Percentiles rank a stretch among this genome's conserved stretches.
Evolutionary conservation across 768 basidiomycete genomes (phyloP).

Genomic region (Amanita muscaria): DNA sequence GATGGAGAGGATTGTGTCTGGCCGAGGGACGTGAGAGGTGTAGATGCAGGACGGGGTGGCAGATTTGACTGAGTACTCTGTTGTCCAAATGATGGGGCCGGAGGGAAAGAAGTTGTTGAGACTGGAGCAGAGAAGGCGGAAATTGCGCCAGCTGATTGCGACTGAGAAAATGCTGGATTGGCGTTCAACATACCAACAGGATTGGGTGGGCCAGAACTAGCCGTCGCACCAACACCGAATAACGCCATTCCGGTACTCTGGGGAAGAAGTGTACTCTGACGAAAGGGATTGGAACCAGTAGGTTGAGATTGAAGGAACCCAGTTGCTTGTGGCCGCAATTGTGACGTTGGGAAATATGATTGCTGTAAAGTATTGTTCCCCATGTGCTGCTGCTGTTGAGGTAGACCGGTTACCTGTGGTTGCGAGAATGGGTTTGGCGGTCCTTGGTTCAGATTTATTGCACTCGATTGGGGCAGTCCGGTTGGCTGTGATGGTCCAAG

Average conservation of each 20-base stretch:
- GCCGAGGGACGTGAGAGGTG: slow-evolving; percentile 46
- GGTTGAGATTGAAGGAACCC: slow-evolving; percentile 46
- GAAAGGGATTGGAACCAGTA: slow-evolving; percentile 75
- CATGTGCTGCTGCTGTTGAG: slow-evolving; percentile 25
- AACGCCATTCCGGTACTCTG: slow-evolving; percentile 52
- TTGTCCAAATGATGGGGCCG: slow-evolving; percentile 13
- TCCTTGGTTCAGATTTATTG: slow-evolving; percentile 12
- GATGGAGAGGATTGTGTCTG: slow-evolving; percentile 30
- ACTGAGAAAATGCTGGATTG: slow-evolving; percentile 12
- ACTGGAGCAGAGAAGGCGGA: slow-evolving; percentile 1
- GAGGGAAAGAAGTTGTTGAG: slow-evolving; percentile 15
- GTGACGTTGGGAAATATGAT: slow-evolving; percentile 18
- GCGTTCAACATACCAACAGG: slow-evolving; percentile 4
- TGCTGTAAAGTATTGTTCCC: slow-evolving; percentile 21
- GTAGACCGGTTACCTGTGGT: slow-evolving; percentile 14
- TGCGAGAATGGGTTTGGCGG: slow-evolving; percentile 9
- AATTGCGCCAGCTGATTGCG: slow-evolving; percentile 3
- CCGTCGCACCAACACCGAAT: slow-evolving; percentile 25
- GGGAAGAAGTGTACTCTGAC: slow-evolving; percentile 66
- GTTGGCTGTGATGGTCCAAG: slow-evolving; percentile 23
- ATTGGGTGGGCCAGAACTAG: neutral
- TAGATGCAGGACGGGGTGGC: slow-evolving; percentile 61
- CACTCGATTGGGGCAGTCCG: slow-evolving; percentile 26
- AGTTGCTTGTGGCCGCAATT: slow-evolving; percentile 21
- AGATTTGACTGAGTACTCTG: slow-evolving; percentile 19